Percentiles rank a stretch among this genome's conserved stretches.
These are phyloP conservation scores for Suillus subalutaceus DNA, from an alignment of 768 basidiomycete species.

Conservation along the genomic window DNA sequence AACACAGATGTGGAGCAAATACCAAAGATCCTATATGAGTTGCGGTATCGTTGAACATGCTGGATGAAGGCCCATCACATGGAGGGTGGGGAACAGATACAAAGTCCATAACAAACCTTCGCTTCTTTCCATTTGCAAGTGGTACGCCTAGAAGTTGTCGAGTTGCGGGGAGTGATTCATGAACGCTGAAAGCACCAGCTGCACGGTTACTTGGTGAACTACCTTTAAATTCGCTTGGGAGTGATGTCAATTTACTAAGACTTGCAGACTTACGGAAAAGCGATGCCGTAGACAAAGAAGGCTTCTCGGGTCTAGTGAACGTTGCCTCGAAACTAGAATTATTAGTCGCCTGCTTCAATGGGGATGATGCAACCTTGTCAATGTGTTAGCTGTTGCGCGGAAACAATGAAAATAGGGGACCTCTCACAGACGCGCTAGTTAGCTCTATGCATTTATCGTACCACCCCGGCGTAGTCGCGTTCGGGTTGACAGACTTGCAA, in stretches of 20 bases:
- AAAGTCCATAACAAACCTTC: constrained; percentile 4
- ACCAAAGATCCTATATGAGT: neutral
- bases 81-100: neutral
- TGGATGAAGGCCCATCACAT: constrained; percentile 3
- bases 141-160: neutral
- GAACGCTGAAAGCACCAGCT: neutral
- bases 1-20: neutral
- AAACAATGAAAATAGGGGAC: neutral
- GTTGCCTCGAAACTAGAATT: neutral
- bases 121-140: neutral
- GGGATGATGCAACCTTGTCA: neutral
- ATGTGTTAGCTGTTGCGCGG: neutral
- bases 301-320: neutral
- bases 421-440: constrained; percentile 28
- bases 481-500: constrained; percentile 49
- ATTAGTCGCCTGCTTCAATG: neutral
- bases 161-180: neutral
- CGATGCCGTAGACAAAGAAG: neutral
- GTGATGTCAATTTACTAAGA: constrained; percentile 34
- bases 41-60: neutral
- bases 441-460: constrained; percentile 50
- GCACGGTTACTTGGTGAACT: neutral
- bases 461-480: constrained; percentile 54
- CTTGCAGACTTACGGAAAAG: constrained; percentile 5
- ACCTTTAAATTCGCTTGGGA: constrained; percentile 23